Percentiles rank a stretch among this genome's conserved stretches.
These are phyloP conservation scores for Pugionium cornutum DNA, from an alignment of 345 rosid species.

Conservation along the genomic window DNA sequence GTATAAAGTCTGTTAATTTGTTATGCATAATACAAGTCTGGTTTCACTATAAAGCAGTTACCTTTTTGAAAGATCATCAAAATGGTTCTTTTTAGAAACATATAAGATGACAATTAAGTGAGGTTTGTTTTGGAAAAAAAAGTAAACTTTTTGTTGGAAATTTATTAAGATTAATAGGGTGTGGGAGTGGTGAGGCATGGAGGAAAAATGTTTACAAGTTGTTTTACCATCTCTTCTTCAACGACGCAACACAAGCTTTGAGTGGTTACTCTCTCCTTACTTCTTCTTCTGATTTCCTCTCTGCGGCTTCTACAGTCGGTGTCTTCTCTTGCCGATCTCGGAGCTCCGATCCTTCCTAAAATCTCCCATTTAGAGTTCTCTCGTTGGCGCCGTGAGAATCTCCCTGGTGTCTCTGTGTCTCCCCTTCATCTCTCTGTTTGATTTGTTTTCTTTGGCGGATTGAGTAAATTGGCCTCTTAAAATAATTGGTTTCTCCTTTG, in stretches of 20 bases:
- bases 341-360: slow-evolving; percentile 68
- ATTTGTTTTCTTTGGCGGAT: no score
- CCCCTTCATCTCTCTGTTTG: slow-evolving; percentile 61
- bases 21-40: neutral
- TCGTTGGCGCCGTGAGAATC: slow-evolving; percentile 57
- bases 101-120: neutral
- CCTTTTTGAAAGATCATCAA: neutral
- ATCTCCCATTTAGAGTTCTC: slow-evolving; percentile 84
- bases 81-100: no score
- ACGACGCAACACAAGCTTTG: slow-evolving; percentile 47
- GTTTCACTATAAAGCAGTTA: no score
- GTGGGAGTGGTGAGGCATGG: neutral
- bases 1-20: no score
- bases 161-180: neutral
- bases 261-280: slow-evolving; percentile 64
- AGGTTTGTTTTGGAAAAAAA: neutral
- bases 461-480: slow-evolving; percentile 53
- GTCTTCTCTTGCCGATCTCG: slow-evolving; percentile 81
- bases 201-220: slow-evolving; percentile 2
- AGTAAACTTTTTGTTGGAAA: neutral
- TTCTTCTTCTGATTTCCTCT: neutral
- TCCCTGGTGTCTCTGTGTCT: slow-evolving; percentile 57
- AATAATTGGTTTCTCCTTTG: neutral
- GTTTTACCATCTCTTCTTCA: slow-evolving; percentile 33
- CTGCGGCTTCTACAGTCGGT: slow-evolving; percentile 36